A percentile compares a stretch with the other conserved stretches of the same genome.
Conservation (phyloP, 805 yeast genomes). For the Wickerhamiella azyma region DNA sequence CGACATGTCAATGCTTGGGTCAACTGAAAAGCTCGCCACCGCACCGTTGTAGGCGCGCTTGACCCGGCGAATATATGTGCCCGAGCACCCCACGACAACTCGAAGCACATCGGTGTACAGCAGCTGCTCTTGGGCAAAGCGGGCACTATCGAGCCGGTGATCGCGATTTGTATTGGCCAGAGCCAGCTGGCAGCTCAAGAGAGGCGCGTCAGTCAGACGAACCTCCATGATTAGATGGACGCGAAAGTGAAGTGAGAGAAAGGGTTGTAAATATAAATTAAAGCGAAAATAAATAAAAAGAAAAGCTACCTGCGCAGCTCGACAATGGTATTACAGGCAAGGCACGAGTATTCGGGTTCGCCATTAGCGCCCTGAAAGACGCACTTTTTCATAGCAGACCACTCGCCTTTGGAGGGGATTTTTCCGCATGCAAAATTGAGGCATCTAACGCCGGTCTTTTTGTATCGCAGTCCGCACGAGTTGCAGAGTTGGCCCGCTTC, state of each 20-base stretch:
- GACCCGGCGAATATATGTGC: conserved; percentile 50
- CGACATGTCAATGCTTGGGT: conserved; percentile 58
- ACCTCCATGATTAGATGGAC: not conserved
- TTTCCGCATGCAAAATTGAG: conserved; percentile 59
- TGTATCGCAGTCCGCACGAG: conserved; percentile 88
- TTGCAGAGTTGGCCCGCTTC: conserved; percentile 91
- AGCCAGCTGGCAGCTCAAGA: not conserved
- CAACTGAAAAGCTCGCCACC: conserved; percentile 68
- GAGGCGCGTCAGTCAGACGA: not conserved
- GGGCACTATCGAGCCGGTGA: conserved; percentile 20
- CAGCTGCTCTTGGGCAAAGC: conserved; percentile 55
- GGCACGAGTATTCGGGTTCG: conserved; percentile 31
- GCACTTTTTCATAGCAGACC: conserved; percentile 71
- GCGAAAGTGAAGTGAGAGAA: not conserved
- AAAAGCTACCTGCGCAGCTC: conserved; percentile 21
- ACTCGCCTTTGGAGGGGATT: conserved; percentile 93
- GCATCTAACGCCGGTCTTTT: conserved; percentile 89
- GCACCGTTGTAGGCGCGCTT: conserved; percentile 31
- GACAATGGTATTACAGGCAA: conserved; percentile 46
- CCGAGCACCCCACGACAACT: conserved; percentile 52
- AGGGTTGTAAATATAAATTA: not conserved
- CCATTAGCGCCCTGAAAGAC: conserved; percentile 32
- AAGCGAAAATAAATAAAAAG: not conserved
- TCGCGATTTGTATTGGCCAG: not conserved
- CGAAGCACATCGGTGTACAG: conserved; percentile 56